Percentiles rank a stretch among this genome's conserved stretches.
phyloP scores from a whole-genome alignment of 768 basidiomycete species.

The Tricholoma hemisulphureum region DNA sequence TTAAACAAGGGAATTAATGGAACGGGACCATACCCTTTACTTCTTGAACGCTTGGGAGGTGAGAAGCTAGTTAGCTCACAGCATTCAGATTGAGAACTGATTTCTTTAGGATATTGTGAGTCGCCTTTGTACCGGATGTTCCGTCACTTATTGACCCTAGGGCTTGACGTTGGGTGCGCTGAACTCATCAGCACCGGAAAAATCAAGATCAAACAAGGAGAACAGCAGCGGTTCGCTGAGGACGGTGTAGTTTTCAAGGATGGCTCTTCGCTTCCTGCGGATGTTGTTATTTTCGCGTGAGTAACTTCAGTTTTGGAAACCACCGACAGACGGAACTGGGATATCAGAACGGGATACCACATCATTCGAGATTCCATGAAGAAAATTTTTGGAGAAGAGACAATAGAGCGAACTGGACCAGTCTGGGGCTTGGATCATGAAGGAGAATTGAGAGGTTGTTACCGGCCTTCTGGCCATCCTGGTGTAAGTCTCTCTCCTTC shows the following conservation, averaged over 20 bases:
- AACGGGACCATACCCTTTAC: conserved; percentile 25
- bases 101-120: conserved; percentile 11
- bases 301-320: conserved; percentile 1
- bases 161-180: conserved; percentile 48
- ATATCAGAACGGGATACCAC: conserved; percentile 26
- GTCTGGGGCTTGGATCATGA: conserved; percentile 44
- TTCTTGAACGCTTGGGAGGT: conserved; percentile 35
- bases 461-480: conserved; percentile 42
- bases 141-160: conserved; percentile 10
- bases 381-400: conserved; percentile 34
- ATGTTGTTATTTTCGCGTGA: conserved; percentile 47
- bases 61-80: not conserved
- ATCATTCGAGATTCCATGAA: conserved; percentile 29
- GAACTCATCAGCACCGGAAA: conserved; percentile 52
- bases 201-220: conserved; percentile 58
- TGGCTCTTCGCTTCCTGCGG: conserved; percentile 38
- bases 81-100: not conserved
- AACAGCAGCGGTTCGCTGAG: conserved; percentile 36
- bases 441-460: conserved; percentile 37
- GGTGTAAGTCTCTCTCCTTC: conserved; percentile 27
- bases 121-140: not conserved
- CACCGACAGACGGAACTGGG: not conserved
- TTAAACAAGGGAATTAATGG: conserved; percentile 36
- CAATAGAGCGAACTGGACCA: conserved; percentile 27
- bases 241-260: conserved; percentile 37